phyloP scores from a whole-genome alignment of 371 early-diverging fungal genomes.

The Thermomucor indicae-seudaticae region DNA sequence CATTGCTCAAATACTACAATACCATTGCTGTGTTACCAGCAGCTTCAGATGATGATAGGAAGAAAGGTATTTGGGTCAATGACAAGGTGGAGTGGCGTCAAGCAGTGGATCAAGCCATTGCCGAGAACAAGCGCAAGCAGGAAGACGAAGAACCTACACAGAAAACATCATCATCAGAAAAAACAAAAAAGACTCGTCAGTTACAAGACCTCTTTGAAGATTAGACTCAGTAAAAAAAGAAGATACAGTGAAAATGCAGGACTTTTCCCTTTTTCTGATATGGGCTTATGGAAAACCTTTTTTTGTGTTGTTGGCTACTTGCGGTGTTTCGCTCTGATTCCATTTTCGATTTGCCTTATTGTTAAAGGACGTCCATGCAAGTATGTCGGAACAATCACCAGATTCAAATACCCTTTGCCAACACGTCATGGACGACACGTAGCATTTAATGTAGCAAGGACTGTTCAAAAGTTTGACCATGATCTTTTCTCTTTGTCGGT shows the following conservation, averaged over 20 bases:
- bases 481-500: too few species aligned
- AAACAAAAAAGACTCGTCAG: conserved; percentile 8
- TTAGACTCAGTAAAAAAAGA: too few species aligned
- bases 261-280: too few species aligned
- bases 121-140: neutral
- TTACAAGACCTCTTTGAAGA: conserved; percentile 18
- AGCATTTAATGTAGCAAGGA: too few species aligned
- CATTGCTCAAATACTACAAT: conserved; percentile 30
- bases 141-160: neutral
- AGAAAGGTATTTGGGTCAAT: conserved; percentile 37
- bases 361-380: too few species aligned
- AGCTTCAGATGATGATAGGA: conserved; percentile 18
- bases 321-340: neutral
- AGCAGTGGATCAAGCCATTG: conserved; percentile 9
- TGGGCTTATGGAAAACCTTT: too few species aligned
- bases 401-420: too few species aligned
- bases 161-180: neutral
- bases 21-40: conserved; percentile 39
- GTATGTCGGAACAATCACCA: too few species aligned
- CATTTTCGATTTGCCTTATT: too few species aligned
- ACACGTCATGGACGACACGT: too few species aligned
- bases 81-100: conserved; percentile 27
- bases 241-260: too few species aligned
- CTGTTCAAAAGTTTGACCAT: too few species aligned
- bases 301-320: neutral